Conservation (phyloP, 139 green algal genomes). For the Parachlorella kessleri region DNA sequence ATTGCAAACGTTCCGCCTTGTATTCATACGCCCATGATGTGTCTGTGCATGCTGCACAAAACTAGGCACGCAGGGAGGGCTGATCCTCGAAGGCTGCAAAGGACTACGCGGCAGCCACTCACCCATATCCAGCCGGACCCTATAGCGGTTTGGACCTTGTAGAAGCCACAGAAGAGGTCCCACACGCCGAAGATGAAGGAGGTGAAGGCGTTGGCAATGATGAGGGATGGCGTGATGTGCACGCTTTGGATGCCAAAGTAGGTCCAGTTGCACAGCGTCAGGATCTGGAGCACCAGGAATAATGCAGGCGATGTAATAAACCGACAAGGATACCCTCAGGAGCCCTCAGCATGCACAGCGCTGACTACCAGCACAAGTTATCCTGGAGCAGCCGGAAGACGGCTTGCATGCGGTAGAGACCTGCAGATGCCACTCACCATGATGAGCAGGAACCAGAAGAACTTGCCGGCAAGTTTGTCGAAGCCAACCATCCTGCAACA, state of each 20-base stretch:
- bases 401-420: neutral
- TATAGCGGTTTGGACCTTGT: neutral
- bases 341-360: neutral
- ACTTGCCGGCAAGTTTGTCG: slow-evolving; percentile 39
- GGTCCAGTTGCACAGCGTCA: neutral
- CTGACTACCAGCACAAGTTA: neutral
- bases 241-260: slow-evolving; percentile 10
- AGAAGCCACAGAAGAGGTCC: slow-evolving; percentile 37
- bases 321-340: neutral
- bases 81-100: neutral
- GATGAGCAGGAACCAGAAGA: slow-evolving; percentile 60
- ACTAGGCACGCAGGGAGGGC: neutral
- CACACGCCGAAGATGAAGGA: slow-evolving; percentile 47
- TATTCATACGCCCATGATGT: neutral
- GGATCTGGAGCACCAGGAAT: neutral
- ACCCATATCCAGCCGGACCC: neutral
- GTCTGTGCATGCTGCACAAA: neutral
- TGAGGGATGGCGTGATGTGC: slow-evolving; percentile 15
- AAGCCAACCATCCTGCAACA: slow-evolving; percentile 29
- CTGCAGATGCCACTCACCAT: slow-evolving; percentile 18
- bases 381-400: neutral
- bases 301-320: neutral
- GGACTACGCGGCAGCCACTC: neutral
- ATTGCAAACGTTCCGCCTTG: too few relatives aligned
- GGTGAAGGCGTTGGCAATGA: slow-evolving; percentile 16